Evolutionary conservation across 2,329 filamentous ascomycete species (phyloP).

Genomic region (Fusarium concolor): DNA sequence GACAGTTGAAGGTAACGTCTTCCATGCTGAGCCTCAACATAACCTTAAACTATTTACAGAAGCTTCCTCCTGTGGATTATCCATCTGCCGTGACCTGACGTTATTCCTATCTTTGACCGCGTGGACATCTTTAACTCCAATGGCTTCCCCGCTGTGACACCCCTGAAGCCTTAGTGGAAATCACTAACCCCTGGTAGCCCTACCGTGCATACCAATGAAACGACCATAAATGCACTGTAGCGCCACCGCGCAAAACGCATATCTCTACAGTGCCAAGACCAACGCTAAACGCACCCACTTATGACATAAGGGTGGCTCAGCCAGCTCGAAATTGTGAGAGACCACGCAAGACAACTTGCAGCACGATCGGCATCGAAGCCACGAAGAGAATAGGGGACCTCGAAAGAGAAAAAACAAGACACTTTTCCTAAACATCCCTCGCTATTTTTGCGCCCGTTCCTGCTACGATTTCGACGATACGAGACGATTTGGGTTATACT

Average conservation of each 20-base stretch:
- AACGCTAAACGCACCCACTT: constrained; percentile 30
- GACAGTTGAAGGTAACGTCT: neutral
- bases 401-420: constrained; percentile 35
- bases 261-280: constrained; percentile 32
- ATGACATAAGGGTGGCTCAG: constrained; percentile 50
- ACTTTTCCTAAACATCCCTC: constrained; percentile 29
- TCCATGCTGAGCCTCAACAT: neutral
- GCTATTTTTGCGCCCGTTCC: constrained; percentile 14
- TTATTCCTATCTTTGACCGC: constrained; percentile 6
- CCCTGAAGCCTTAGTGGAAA: constrained; percentile 31
- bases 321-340: constrained; percentile 48
- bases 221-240: constrained; percentile 14
- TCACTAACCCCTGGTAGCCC: constrained; percentile 31
- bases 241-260: neutral
- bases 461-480: constrained; percentile 8
- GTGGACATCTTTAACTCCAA: constrained; percentile 28
- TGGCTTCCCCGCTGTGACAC: constrained; percentile 42
- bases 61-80: neutral
- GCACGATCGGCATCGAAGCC: constrained; percentile 44
- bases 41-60: neutral
- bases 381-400: constrained; percentile 46
- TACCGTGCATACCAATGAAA: constrained; percentile 20
- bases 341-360: constrained; percentile 47
- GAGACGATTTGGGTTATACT: constrained; percentile 31
- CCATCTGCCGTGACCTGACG: neutral